A percentile compares a stretch with the other conserved stretches of the same genome.
These are phyloP conservation scores for Tagetes patula DNA, from an alignment of 129 eudicot genomes.

Conservation along the genomic window DNA sequence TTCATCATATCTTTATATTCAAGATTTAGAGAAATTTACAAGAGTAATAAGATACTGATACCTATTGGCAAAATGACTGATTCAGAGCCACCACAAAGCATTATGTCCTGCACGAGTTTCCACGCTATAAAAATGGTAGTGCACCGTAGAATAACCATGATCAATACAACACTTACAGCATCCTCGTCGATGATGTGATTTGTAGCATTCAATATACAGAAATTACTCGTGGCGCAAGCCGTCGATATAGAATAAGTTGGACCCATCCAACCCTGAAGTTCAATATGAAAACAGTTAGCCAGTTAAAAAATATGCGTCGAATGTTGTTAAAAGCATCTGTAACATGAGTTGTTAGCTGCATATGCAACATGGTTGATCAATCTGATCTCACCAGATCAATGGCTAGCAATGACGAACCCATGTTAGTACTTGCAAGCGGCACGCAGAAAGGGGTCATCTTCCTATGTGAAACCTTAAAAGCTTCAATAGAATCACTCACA, in stretches of 20 bases:
- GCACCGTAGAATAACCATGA: slow-evolving; percentile 1
- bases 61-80: slow-evolving; percentile 74
- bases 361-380: background rate
- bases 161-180: slow-evolving; percentile 52
- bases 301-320: slow-evolving; percentile 6
- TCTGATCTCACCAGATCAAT: slow-evolving; percentile 66
- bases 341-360: background rate
- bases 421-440: slow-evolving; percentile 76
- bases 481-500: slow-evolving; percentile 71
- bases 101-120: slow-evolving; percentile 59
- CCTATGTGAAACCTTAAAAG: slow-evolving; percentile 62
- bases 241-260: slow-evolving; percentile 92
- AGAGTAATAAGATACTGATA: slow-evolving; percentile 19
- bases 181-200: slow-evolving; percentile 90
- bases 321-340: slow-evolving; percentile 2
- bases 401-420: slow-evolving; percentile 95
- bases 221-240: slow-evolving; percentile 95
- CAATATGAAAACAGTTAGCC: background rate
- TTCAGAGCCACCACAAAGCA: slow-evolving; percentile 98
- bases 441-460: slow-evolving; percentile 88
- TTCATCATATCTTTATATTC: background rate
- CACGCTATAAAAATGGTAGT: background rate
- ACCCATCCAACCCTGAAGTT: slow-evolving; percentile 90
- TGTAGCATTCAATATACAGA: slow-evolving; percentile 78
- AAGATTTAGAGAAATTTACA: background rate